Base-by-base conservation (phyloP, 208 protist species). In the Acanthamoeba quina region DNA sequence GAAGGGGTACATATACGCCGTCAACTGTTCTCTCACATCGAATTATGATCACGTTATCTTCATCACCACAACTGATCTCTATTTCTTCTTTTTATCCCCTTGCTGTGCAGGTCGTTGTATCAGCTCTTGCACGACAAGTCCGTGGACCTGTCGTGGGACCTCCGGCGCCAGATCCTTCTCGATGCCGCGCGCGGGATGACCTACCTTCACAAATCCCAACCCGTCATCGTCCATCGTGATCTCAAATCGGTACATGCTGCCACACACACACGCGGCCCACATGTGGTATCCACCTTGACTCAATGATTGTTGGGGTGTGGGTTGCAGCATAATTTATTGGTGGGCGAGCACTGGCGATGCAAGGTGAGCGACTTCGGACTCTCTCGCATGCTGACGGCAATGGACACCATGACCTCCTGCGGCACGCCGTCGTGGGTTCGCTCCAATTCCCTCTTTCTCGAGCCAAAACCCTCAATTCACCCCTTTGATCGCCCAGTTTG, bases 341-440 rank as follows among this genome's bases (percentile, higher is more conserved):
- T 92, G 11, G 56, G 62, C 15, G 88, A 92, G 62, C 56, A 76
- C 64, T 92, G 88, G 88, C 58, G 64, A 56, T 64, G 47, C n/a
- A 92, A 92, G 64, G 88, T 92, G 24, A 56, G 31, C 34, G 88
- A 92, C n/a, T 92, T 92, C 26, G 88, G 88, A 2, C 52, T 92
- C n/a, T 78, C 62, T 3, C 58, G 88, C 21, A 92, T 92, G 64
- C 29, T 92, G 19, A 76, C 37, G 6, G 58, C 44, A 3, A 92
- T 76, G 64, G 47, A 92, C 62, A 76, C 88, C 56, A 92, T 92
- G 88, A 92, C 88, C 31, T 70, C 88, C n/a, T 92, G 88, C 52
- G 88, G 88, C 37, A 92, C 88, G 24, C 88, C 88, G 17, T 92
- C 88, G 15, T 92, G 88, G 88, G 88, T 92, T 13, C 52, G 66